Base-by-base conservation (phyloP, 768 basidiomycete genomes). In the Pilatotrama ljubarskyi region DNA sequence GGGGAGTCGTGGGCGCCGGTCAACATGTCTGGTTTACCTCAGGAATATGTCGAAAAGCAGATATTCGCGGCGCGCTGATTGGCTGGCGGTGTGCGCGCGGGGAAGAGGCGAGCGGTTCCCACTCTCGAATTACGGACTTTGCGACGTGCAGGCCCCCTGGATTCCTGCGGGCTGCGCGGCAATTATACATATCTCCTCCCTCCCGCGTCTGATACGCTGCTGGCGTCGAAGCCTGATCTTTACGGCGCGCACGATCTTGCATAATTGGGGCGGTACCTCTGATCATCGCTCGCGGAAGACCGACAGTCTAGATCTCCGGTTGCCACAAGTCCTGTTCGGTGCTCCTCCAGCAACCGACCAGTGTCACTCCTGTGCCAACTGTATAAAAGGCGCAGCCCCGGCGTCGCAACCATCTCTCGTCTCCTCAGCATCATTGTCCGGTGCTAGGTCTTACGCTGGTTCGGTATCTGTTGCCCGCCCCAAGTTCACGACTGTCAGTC, bases 1-100 rank as follows among this genome's bases (percentile, higher is more conserved):
- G 48, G 48, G 22, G 44, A 51, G 50, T 35, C 41, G 46, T 13
- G 38, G 41, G 36, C 61, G 48, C 51, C 66, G 71, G 74, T 69
- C 57, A 70, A 73, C 74, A 71, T 70, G 68, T 69, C 67, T 59
- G 41, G 41, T 70, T 61, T 65, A 67, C 62, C 66, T 64, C 70
- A 69, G 64, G 46, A 44, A 69, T 66, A 54, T 37, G 52, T 55
- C 66, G 59, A 56, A 59, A 67, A 66, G 20, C 15, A 20, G 51
- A 17, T 60, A n/a, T 46, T 55, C 63, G 59, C 48, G 63, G 32
- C 15, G 52, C 46, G 53, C 46, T 64, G 43, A 62, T 68, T 65
- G 65, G 67, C 24, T 59, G 49, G 40, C 37, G 15, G 25, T 25
- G 49, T 55, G 58, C 22, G 49, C 29, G 50, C 54, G 54, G 38